Conservation (phyloP, 176 grass and related monocot species). For the Avena atlantica region DNA sequence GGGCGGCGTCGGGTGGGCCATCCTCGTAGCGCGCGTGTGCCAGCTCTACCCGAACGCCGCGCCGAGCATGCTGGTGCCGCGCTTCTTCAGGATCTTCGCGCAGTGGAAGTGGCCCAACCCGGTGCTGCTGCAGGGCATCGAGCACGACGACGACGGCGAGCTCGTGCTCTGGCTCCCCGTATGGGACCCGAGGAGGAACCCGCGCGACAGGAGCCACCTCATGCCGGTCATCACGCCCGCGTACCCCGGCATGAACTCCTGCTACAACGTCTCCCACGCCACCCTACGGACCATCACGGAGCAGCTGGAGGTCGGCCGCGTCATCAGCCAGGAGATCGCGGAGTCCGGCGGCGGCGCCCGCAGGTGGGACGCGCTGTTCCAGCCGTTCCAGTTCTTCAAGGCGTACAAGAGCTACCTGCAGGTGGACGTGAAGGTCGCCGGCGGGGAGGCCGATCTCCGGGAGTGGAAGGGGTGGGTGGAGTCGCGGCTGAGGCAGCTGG, state of each 20-base stretch:
- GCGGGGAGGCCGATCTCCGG: conserved; percentile 57
- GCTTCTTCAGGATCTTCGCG: conserved; percentile 74
- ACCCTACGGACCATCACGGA: conserved; percentile 76
- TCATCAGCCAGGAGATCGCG: conserved; percentile 62
- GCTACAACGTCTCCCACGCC: conserved; percentile 66
- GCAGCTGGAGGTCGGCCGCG: conserved; percentile 61
- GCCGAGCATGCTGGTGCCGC: conserved; percentile 73
- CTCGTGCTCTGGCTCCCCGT: conserved; percentile 60
- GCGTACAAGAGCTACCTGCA: conserved; percentile 83
- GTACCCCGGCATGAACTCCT: conserved; percentile 41
- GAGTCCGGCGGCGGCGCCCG: conserved; percentile 35
- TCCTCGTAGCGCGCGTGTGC: conserved; percentile 81
- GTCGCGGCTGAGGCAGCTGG: conserved; percentile 76
- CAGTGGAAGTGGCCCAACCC: conserved; percentile 77
- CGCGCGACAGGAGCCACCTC: conserved; percentile 7
- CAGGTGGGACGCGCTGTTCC: conserved; percentile 68
- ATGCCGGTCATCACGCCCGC: conserved; percentile 15
- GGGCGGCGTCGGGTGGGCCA: conserved; percentile 84
- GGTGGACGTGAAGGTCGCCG: conserved; percentile 61
- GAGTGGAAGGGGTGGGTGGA: conserved; percentile 94
- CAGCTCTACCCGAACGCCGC: conserved; percentile 37
- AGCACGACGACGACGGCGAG: conserved; percentile 55
- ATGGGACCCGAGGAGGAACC: conserved; percentile 67
- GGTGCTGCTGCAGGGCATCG: conserved; percentile 66
- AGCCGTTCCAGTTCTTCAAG: conserved; percentile 68